Evolutionary conservation across 2,329 filamentous ascomycete species (phyloP), one percentile per base, ranked within the genome.

Genomic region (Colletotrichum sp.): DNA sequence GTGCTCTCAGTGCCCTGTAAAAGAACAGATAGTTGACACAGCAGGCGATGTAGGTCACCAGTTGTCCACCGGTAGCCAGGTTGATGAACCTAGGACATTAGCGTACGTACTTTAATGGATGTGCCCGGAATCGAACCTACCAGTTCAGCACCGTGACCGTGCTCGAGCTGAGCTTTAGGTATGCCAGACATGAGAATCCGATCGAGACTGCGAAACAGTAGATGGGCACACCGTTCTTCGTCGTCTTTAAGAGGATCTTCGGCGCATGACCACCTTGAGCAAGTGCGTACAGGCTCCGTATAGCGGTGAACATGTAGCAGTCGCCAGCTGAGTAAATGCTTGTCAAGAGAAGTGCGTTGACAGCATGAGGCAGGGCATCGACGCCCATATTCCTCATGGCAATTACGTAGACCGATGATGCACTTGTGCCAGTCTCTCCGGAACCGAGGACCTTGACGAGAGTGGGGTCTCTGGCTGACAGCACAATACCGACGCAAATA

Each of bases 401-500:
- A 79, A 93, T 92, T 71, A 92, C 91, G 79, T 92, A 93, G 7
- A 91, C 91, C 32, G 91, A 93, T 1, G 90, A 90, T 28, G 55
- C 55, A 28, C 55, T 59, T 18, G 55, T 28, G 21, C 55, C 26
- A 18, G 55, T 28, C 28, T 59, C 55, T 28, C 24, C 55, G 13
- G 55, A 59, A 26, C 55, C 55, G 24, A 59, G 55, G 28, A 59
- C 55, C 7, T 21, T 18, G 13, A 82, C 85, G 75, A 95, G 85
- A 12, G 87, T 88, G 0, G 86, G 79, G 79, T 95, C 92, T 28
- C 55, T 30, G 55, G 55, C 55, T 1, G 55, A 18, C 26, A 28
- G 55, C 26, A 93, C 82, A 71, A 94, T 90, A 6, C 92, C 92
- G 24, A 94, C 89, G 69, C 88, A 89, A 3, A 95, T 86, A 6